A percentile compares a stretch with the other conserved stretches of the same genome.
These are phyloP conservation scores for Corchorus olitorius DNA, from an alignment of 345 rosid genomes.

Conservation along the genomic window DNA sequence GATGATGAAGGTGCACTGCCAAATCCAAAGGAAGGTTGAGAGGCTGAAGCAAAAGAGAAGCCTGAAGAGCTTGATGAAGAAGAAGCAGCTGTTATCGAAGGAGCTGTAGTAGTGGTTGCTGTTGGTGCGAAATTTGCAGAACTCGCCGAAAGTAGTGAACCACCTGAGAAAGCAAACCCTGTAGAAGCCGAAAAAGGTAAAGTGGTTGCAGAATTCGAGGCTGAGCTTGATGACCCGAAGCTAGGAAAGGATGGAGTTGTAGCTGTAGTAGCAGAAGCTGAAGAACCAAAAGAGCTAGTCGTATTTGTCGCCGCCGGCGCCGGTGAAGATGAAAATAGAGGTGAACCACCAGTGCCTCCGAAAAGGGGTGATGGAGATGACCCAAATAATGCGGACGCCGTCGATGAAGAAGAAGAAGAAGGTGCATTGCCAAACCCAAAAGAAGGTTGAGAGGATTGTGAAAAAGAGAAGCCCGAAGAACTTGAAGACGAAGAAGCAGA, in stretches of 20 bases:
- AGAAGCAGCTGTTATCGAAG: conserved; percentile 28
- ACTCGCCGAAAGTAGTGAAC: conserved; percentile 24
- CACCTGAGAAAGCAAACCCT: conserved; percentile 41
- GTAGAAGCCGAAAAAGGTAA: conserved; percentile 45
- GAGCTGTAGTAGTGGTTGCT: conserved; percentile 26
- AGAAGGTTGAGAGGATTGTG: conserved; percentile 32
- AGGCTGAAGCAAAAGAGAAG: conserved; percentile 49
- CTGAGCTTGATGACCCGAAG: conserved; percentile 24
- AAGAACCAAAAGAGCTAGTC: conserved; percentile 23
- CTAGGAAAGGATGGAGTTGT: conserved; percentile 33
- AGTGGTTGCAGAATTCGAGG: conserved; percentile 29
- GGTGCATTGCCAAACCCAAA: no score
- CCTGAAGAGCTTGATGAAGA: conserved; percentile 38
- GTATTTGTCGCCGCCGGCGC: neutral
- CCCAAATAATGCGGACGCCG: no score
- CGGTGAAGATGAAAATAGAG: conserved; percentile 15
- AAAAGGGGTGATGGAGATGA: conserved; percentile 27
- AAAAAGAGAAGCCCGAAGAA: conserved; percentile 48
- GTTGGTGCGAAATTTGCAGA: conserved; percentile 28
- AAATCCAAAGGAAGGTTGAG: conserved; percentile 47
- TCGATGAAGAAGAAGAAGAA: no score
- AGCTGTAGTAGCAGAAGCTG: conserved; percentile 16
- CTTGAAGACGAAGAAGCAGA: conserved; percentile 33
- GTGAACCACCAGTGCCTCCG: conserved; percentile 22
- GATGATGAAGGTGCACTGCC: conserved; percentile 44